These are phyloP conservation scores for Tilletia horrida DNA, from an alignment of 1,284 basidiomycete species.

Conservation along the genomic window DNA sequence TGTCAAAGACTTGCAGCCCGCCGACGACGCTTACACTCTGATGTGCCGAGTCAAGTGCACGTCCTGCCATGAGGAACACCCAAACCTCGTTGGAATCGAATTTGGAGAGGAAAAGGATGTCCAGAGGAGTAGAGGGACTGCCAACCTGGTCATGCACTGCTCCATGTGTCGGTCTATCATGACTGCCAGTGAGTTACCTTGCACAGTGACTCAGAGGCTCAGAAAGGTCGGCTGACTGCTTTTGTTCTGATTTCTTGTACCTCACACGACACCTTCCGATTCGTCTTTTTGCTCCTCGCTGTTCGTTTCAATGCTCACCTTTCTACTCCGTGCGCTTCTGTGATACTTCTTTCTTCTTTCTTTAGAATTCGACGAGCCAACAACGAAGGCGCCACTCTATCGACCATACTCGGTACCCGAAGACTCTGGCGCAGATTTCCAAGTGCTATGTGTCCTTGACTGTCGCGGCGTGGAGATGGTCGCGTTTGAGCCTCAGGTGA, in stretches of 20 bases:
- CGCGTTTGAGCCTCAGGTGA: constrained; percentile 32
- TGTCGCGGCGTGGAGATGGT: constrained; percentile 46
- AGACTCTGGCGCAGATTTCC: constrained; percentile 27
- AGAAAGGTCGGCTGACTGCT: not conserved
- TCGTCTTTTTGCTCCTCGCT: no score
- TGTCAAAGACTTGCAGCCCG: constrained; percentile 41
- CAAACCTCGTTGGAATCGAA: constrained; percentile 42
- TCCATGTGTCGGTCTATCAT: constrained; percentile 16
- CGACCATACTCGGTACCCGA: constrained; percentile 28
- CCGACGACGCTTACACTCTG: constrained; percentile 41
- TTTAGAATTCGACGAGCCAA: constrained; percentile 48
- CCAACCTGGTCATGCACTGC: constrained; percentile 50
- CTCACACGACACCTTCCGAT: constrained; percentile 16
- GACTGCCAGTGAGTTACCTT: not conserved
- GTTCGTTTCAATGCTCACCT: not conserved
- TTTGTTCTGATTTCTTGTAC: constrained; percentile 18
- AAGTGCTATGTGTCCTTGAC: constrained; percentile 49
- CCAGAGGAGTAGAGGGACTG: constrained; percentile 41
- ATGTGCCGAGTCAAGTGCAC: constrained; percentile 48
- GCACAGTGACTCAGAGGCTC: not conserved
- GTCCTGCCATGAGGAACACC: constrained; percentile 48
- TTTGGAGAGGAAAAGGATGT: constrained; percentile 40
- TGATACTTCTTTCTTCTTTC: not conserved
- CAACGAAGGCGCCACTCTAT: constrained; percentile 40
- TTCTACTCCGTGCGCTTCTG: constrained; percentile 15